A percentile compares a stretch with the other conserved stretches of the same genome.
Conservation (phyloP, 257 asterid genomes). For the Nyctanthes arbortristis region DNA sequence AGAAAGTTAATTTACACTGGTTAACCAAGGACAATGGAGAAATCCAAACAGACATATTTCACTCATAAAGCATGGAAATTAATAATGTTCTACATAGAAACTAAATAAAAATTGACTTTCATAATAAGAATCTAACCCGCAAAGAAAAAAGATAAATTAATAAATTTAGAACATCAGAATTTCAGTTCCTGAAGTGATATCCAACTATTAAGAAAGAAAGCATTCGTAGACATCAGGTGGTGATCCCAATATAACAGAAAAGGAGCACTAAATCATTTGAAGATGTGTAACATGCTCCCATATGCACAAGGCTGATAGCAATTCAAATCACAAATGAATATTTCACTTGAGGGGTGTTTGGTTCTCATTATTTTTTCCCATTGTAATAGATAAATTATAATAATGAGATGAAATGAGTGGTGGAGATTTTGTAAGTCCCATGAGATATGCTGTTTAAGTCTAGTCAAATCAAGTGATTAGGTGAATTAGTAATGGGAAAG, state of each 20-base stretch:
- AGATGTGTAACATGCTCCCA: background rate
- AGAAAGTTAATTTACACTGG: constrained; percentile 15
- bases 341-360: too few species aligned
- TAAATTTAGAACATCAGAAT: background rate
- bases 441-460: too few species aligned
- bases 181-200: background rate
- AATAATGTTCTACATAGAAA: background rate
- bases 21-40: constrained; percentile 2
- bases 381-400: too few species aligned
- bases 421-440: too few species aligned
- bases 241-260: background rate
- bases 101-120: background rate
- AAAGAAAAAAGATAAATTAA: background rate
- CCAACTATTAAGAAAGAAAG: background rate
- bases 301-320: background rate
- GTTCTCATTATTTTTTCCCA: too few species aligned
- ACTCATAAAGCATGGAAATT: background rate
- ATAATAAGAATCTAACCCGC: background rate
- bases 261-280: background rate
- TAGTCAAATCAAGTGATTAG: too few species aligned
- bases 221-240: background rate
- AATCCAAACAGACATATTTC: background rate
- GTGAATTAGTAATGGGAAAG: too few species aligned
- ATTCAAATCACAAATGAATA: background rate
- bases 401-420: too few species aligned